These are phyloP conservation scores for Stentor coeruleus DNA, from an alignment of 73 alveolate species.

Conservation along the genomic window DNA sequence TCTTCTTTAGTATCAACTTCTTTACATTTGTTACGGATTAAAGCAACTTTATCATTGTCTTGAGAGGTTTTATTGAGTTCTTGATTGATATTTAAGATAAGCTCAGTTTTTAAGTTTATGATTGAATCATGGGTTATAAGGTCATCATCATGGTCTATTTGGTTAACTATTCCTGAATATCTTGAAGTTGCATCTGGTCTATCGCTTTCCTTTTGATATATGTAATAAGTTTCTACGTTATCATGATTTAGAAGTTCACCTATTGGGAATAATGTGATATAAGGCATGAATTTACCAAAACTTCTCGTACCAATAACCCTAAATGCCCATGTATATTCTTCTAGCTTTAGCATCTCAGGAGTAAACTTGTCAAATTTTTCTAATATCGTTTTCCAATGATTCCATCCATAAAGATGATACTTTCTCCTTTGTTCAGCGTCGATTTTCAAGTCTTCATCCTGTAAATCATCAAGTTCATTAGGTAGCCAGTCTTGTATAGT, in stretches of 20 bases:
- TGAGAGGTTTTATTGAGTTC: background rate
- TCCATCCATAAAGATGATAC: conserved; percentile 10
- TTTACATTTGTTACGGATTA: no score
- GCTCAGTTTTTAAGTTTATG: no score
- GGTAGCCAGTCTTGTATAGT: background rate
- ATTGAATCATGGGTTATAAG: background rate
- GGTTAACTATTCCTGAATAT: background rate
- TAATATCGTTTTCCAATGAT: background rate
- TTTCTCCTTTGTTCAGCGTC: background rate
- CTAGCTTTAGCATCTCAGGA: background rate
- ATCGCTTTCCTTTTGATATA: background rate
- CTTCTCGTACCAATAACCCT: background rate
- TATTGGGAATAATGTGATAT: background rate
- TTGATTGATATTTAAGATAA: no score
- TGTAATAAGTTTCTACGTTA: background rate
- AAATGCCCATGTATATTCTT: conserved; percentile 10
- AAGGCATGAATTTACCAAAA: conserved; percentile 13
- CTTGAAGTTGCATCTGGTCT: conserved; percentile 3
- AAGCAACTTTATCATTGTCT: background rate
- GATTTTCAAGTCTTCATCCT: conserved; percentile 18
- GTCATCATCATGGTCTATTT: background rate
- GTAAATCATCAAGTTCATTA: conserved; percentile 7
- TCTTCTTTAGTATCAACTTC: background rate
- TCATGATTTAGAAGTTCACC: conserved; percentile 10
- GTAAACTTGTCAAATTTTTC: background rate